Evolutionary conservation across 352 stramenopile species (phyloP).

Genomic region (Globisporangium orthogonon): DNA sequence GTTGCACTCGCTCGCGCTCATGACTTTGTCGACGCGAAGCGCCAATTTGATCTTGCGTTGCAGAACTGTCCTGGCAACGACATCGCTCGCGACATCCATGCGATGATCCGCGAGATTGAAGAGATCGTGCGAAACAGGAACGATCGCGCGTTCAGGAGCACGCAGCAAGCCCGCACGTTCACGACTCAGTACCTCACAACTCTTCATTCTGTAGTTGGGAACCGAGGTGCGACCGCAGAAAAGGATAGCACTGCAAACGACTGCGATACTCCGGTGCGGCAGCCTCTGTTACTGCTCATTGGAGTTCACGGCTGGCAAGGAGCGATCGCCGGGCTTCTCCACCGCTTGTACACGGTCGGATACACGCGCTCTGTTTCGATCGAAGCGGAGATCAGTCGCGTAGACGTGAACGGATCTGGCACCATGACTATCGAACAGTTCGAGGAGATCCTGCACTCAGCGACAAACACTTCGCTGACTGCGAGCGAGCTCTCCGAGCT

Average conservation of each 20-base stretch:
- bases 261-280: not conserved
- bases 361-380: slow-evolving; percentile 15
- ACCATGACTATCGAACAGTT: slow-evolving; percentile 19
- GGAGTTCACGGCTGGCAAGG: slow-evolving; percentile 31
- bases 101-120: slow-evolving; percentile 45
- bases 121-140: slow-evolving; percentile 28
- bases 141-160: slow-evolving; percentile 23
- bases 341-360: slow-evolving; percentile 26
- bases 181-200: slow-evolving; percentile 41
- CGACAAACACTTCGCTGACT: slow-evolving; percentile 17
- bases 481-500: slow-evolving; percentile 19
- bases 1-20: slow-evolving; percentile 32
- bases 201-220: slow-evolving; percentile 17
- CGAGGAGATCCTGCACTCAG: slow-evolving; percentile 6
- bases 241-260: slow-evolving; percentile 21
- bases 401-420: slow-evolving; percentile 12
- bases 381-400: slow-evolving; percentile 17
- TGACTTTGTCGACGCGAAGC: slow-evolving; percentile 43
- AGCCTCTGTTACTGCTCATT: slow-evolving; percentile 25
- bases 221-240: not conserved
- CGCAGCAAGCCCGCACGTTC: slow-evolving; percentile 29
- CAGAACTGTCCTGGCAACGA: slow-evolving; percentile 13
- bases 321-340: slow-evolving; percentile 28
- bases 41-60: slow-evolving; percentile 29
- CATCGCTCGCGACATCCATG: slow-evolving; percentile 12